Evolutionary conservation across 306 rosid species (phyloP).

Genomic region (Sophora flavescens): DNA sequence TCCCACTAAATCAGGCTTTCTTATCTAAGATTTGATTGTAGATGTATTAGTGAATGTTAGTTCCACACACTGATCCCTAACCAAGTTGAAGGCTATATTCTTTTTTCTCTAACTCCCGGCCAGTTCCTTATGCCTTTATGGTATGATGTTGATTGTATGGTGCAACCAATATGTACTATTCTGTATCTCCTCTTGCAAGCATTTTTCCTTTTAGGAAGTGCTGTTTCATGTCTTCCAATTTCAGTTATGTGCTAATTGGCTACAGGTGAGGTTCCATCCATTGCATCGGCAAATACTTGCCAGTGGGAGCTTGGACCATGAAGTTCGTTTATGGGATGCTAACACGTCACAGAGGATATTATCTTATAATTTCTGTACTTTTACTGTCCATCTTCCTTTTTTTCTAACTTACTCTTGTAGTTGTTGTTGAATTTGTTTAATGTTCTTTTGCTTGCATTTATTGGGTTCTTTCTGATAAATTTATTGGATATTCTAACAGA

Average conservation of each 20-base stretch:
- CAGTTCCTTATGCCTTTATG: neutral
- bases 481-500: slow-evolving; percentile 42
- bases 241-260: slow-evolving; percentile 32
- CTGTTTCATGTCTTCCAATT: too few species aligned
- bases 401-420: slow-evolving; percentile 14
- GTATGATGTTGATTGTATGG: neutral
- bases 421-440: slow-evolving; percentile 14
- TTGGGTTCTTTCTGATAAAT: slow-evolving; percentile 28
- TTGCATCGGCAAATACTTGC: slow-evolving; percentile 54
- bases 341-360: slow-evolving; percentile 53
- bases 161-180: neutral
- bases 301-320: slow-evolving; percentile 64
- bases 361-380: slow-evolving; percentile 55
- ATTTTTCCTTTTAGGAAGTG: slow-evolving; percentile 17
- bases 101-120: neutral
- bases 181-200: too few species aligned
- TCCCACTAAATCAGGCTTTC: neutral
- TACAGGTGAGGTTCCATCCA: slow-evolving; percentile 69
- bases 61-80: neutral
- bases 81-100: neutral
- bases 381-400: slow-evolving; percentile 26
- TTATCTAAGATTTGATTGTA: neutral
- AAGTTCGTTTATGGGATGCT: slow-evolving; percentile 62
- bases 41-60: neutral
- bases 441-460: slow-evolving; percentile 17